Base-by-base conservation (phyloP, 108 stramenopile genomes). In the Stephanodiscus triporus region DNA sequence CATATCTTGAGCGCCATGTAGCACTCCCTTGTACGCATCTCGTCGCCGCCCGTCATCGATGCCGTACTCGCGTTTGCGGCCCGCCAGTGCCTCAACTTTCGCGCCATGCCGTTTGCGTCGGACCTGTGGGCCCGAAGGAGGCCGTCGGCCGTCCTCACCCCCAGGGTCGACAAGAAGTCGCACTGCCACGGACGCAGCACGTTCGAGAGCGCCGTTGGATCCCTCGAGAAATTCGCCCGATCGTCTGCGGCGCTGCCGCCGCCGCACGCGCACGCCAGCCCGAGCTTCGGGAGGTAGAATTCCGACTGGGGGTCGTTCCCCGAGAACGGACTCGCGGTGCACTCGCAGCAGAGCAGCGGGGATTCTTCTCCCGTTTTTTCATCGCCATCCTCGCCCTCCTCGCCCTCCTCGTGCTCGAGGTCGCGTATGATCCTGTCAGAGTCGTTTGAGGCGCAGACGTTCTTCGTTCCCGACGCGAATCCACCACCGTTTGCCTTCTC, bases 171-270 rank as follows among this genome's bases (percentile, higher is more conserved):
- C 3, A 93, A 61, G 64, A 89, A 93, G 34, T 74, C 76, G 9
- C 85, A 83, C 66, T 93, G 91, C 91, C 91, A 93, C 9, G 81
- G 80, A 29, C 91, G 85, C 27, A 93, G 48, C 24, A 93, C 84
- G 51, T 89, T 87, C 26, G 72, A 76, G 11, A 93, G 53, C 0
- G 84, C 38, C n/a, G 87, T 89, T 67, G 88, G 91, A 50, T 92
- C 69, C 32, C 63, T 48, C 23, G 76, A 57, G 48, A 78, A 73
- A 81, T 81, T 60, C 83, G 34, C 68, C 40, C 48, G 70, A 13
- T 64, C 73, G 43, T 57, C 6, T 11, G 11, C 36, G 58, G 19
- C 70, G 26, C 47, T 17, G 36, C 27, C 23, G 36, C 13, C 43
- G 24, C 26, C 59, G 66, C 92, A 93, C 16, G 81, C 64, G 68